Evolutionary conservation across 2,329 filamentous ascomycete genomes (phyloP).

Genomic region (Trichophyton simii): DNA sequence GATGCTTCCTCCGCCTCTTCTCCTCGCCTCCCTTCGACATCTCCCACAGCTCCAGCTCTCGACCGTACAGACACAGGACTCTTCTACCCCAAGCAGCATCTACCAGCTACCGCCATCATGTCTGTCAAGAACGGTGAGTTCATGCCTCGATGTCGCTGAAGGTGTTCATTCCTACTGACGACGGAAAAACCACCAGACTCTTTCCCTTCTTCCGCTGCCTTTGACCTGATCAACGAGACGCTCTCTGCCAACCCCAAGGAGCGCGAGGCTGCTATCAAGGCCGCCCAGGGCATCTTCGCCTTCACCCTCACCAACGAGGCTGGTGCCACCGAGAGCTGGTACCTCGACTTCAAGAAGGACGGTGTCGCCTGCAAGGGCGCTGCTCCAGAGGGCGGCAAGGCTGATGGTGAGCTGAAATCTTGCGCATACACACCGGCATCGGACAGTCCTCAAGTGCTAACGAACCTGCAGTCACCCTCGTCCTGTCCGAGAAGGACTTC

Average conservation of each 20-base stretch:
- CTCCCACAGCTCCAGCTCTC: neutral
- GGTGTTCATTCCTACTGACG: neutral
- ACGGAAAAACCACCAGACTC: neutral
- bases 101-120: constrained; percentile 39
- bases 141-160: neutral
- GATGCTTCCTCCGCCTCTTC: neutral
- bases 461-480: constrained; percentile 57
- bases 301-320: constrained; percentile 84
- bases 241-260: constrained; percentile 58
- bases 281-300: constrained; percentile 73
- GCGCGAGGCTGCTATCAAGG: constrained; percentile 77
- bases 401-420: constrained; percentile 49
- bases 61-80: no score
- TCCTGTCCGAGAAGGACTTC: constrained; percentile 78
- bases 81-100: neutral
- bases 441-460: neutral
- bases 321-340: constrained; percentile 74
- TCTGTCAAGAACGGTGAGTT: constrained; percentile 58
- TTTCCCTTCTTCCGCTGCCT: constrained; percentile 82
- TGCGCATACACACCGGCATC: no score
- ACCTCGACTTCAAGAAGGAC: constrained; percentile 87
- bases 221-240: constrained; percentile 69
- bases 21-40: neutral
- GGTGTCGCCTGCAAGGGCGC: constrained; percentile 69
- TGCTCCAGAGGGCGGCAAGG: constrained; percentile 57